Evolutionary conservation across 1,284 basidiomycete species (phyloP), one percentile per base, ranked within the genome.

Genomic region (Violaceomyces palustris): DNA sequence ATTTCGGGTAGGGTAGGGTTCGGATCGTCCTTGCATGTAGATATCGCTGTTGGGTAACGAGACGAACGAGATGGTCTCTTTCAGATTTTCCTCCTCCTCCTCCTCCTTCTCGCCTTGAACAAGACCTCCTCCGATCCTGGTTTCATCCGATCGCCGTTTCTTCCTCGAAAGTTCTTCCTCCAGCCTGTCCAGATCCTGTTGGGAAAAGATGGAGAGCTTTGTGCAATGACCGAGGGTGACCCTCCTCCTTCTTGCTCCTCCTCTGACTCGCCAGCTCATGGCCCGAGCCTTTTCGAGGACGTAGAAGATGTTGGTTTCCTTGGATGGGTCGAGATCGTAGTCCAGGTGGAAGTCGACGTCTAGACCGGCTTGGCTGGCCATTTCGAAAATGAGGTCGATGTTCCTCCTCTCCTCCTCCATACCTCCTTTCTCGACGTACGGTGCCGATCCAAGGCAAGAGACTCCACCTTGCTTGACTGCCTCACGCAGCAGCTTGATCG

Each of bases 341-440:
- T 62, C 60, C 14, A 62, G 49, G n/a, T 62, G 59, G 19, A 62
- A 56, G n/a, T 62, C 59, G 2, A 62, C 46, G 12, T 62, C 52
- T 17, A 41, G 36, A 2, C 31, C 35, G 29, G 30, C 22, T 10
- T 30, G 10, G 6, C 19, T 4, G 1, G 59, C 59, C 6, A 62
- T 33, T 1, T 38, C 24, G 21, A 62, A 50, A 23, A 52, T 18
- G 12, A 22, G 17, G 0, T 34, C 24, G 17, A 61, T 41, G 24
- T 58, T 58, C 1, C 27, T 18, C 8, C 22, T 10, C 15, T 55
- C 43, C 15, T 35, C 29, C 3, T 7, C 18, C 25, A 45, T 45
- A 21, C 50, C 42, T 9, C 29, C 8, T n/a, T 45, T 22, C 9
- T 62, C 55, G 29, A 62, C 57, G 24, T 62, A 62, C 0, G 59